Base-by-base conservation (phyloP, 768 basidiomycete genomes). In the Leucosporidium creatinivorum region DNA sequence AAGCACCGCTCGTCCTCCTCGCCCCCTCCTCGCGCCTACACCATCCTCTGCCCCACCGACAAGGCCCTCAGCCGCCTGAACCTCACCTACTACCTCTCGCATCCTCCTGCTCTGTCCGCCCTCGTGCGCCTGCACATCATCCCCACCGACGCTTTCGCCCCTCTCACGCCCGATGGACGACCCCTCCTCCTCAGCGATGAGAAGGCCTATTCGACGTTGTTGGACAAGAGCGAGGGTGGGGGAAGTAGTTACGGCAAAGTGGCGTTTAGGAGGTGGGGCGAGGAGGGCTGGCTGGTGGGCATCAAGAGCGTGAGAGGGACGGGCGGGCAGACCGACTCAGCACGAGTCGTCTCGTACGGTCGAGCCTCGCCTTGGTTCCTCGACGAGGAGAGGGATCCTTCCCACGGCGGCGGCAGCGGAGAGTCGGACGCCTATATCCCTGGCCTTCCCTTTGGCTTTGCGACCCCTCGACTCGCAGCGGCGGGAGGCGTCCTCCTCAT, bases 1-100 rank as follows among this genome's bases (percentile, higher is more conserved):
- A 62, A 66, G 60, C 51, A 55, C 10, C 44, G 57, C 47, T 59
- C 56, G 31, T 23, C n/a, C 44, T 1, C 47, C 15, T 48, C 44
- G 26, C 12, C 9, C 8, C 26, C 19, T 33, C 63, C 63, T 49
- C 28, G 48, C 6, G 86, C 87, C 5, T 98, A 93, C 87, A 94
- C 92, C 2, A 78, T 99, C 6, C 82, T 99, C 26, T 93, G 89
- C 72, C 96, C 96, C 4, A 85, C 86, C 9, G 96, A 99, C 75
- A 87, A 88, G 66, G 93, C 94, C 0, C 96, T 98, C 83, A 87
- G 91, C 76, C 80, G 84, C 26, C 79, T 88, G 77, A 93, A 98
- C 79, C 78, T 98, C 65, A 92, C 92, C 0, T 68, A 57, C 55
- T 72, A 72, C 62, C 58, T 47, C 39, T 23, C 61, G 7, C 19